Evolutionary conservation across 108 stramenopile species (phyloP).

Genomic region (Cylindrotheca closterium): DNA sequence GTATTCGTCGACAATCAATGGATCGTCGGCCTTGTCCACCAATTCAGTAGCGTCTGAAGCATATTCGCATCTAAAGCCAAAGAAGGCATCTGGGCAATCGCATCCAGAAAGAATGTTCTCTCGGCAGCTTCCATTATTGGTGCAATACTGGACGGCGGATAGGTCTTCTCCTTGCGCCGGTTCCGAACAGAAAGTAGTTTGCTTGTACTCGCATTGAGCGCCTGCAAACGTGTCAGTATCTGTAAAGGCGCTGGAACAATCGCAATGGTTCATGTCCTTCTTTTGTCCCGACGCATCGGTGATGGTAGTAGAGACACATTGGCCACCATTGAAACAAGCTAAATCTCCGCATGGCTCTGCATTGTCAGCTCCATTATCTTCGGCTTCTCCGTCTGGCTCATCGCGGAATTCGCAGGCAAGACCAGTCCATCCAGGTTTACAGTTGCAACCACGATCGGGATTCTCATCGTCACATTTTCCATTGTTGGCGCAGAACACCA

Average conservation of each 20-base stretch:
- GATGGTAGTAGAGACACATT: slow-evolving; percentile 9
- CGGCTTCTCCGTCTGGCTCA: neutral
- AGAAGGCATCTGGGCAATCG: slow-evolving; percentile 20
- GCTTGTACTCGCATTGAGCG: slow-evolving; percentile 25
- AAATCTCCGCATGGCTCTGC: slow-evolving; percentile 12
- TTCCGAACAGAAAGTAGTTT: slow-evolving; percentile 23
- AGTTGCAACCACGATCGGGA: slow-evolving; percentile 6
- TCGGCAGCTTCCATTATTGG: slow-evolving; percentile 26
- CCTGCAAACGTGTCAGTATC: slow-evolving; percentile 19
- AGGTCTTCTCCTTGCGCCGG: neutral
- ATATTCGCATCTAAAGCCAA: slow-evolving; percentile 24
- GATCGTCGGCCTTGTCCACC: neutral
- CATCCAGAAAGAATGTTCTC: slow-evolving; percentile 8
- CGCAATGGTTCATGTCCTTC: slow-evolving; percentile 12
- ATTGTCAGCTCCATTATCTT: neutral
- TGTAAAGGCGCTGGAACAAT: slow-evolving; percentile 24
- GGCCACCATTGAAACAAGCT: slow-evolving; percentile 23
- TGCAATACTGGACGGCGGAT: slow-evolving; percentile 10
- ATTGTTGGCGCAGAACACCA: slow-evolving; percentile 31
- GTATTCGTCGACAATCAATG: neutral
- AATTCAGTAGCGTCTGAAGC: neutral
- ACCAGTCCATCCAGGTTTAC: slow-evolving; percentile 1
- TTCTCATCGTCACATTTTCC: slow-evolving; percentile 18
- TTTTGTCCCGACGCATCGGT: neutral
- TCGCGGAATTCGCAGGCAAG: slow-evolving; percentile 9